These are phyloP conservation scores for Sisymbrium irio DNA, from an alignment of 345 rosid species.

Conservation along the genomic window DNA sequence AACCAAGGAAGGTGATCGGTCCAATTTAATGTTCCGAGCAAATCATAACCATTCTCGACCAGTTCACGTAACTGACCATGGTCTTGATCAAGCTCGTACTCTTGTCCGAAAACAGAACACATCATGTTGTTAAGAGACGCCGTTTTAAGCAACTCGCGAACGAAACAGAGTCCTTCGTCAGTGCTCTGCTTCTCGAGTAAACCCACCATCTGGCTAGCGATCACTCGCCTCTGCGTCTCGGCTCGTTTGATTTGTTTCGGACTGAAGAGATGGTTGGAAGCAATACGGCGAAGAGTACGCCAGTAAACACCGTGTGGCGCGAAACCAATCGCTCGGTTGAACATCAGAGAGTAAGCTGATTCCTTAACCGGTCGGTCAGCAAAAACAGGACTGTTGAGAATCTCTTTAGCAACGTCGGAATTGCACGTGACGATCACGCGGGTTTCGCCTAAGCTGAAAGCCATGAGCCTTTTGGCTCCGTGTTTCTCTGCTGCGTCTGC, in stretches of 20 bases:
- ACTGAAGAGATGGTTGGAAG: slow-evolving; percentile 58
- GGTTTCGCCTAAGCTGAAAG: slow-evolving; percentile 66
- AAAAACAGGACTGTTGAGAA: slow-evolving; percentile 59
- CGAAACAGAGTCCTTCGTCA: slow-evolving; percentile 34
- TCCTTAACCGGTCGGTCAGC: slow-evolving; percentile 78
- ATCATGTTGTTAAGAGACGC: slow-evolving; percentile 78
- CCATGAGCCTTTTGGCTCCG: slow-evolving; percentile 61
- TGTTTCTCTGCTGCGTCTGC: slow-evolving; percentile 42
- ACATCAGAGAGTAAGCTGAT: slow-evolving; percentile 71
- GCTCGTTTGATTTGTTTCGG: slow-evolving; percentile 57
- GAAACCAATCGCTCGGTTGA: slow-evolving; percentile 73
- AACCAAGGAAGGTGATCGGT: slow-evolving; percentile 71
- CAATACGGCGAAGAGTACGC: slow-evolving; percentile 65
- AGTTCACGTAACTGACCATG: slow-evolving; percentile 42
- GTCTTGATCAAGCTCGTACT: slow-evolving; percentile 40
- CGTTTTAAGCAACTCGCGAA: slow-evolving; percentile 55
- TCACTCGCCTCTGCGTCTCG: slow-evolving; percentile 41
- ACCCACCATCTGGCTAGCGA: slow-evolving; percentile 52
- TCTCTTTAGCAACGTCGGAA: slow-evolving; percentile 67
- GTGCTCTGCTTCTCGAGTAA: slow-evolving; percentile 25
- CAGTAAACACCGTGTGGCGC: slow-evolving; percentile 78
- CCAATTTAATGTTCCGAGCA: slow-evolving; percentile 65
- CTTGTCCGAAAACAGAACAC: slow-evolving; percentile 66
- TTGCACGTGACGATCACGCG: slow-evolving; percentile 64
- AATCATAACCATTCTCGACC: slow-evolving; percentile 70